Percentiles rank a stretch among this genome's conserved stretches.
phyloP scores from a whole-genome alignment of 2,329 filamentous ascomycete species.

The Fusarium dimerum region DNA sequence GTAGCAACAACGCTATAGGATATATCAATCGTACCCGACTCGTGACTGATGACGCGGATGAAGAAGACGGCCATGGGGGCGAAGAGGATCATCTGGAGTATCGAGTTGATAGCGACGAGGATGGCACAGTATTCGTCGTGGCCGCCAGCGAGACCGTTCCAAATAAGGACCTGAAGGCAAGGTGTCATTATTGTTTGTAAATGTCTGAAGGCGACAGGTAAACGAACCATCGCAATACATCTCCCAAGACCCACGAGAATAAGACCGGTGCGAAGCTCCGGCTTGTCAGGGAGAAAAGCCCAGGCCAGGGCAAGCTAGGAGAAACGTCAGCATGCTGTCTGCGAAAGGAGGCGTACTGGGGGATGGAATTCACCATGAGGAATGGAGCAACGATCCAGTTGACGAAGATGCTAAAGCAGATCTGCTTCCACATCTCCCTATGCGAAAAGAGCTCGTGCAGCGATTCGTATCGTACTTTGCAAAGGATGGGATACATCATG shows the following conservation, averaged over 20 bases:
- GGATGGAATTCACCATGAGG: slow-evolving; percentile 61
- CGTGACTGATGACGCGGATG: slow-evolving; percentile 65
- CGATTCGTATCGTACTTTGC: slow-evolving; percentile 78
- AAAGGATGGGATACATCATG: slow-evolving; percentile 93
- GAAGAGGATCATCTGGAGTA: slow-evolving; percentile 72
- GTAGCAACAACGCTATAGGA: slow-evolving; percentile 70
- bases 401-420: slow-evolving; percentile 70
- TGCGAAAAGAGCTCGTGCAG: slow-evolving; percentile 66
- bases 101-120: slow-evolving; percentile 71
- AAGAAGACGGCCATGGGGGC: slow-evolving; percentile 69
- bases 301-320: slow-evolving; percentile 67
- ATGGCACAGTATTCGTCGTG: slow-evolving; percentile 81
- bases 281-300: slow-evolving; percentile 62
- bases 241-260: slow-evolving; percentile 81
- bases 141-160: slow-evolving; percentile 69
- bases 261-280: slow-evolving; percentile 62
- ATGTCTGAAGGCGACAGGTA: neutral
- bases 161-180: slow-evolving; percentile 55
- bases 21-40: slow-evolving; percentile 35
- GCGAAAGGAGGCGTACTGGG: neutral
- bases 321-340: neutral
- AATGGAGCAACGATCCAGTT: slow-evolving; percentile 84
- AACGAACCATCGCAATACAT: slow-evolving; percentile 77
- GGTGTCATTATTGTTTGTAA: neutral
- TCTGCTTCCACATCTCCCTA: slow-evolving; percentile 70